phyloP scores from a whole-genome alignment of 306 rosid genomes.

The Sesbania bispinosa region DNA sequence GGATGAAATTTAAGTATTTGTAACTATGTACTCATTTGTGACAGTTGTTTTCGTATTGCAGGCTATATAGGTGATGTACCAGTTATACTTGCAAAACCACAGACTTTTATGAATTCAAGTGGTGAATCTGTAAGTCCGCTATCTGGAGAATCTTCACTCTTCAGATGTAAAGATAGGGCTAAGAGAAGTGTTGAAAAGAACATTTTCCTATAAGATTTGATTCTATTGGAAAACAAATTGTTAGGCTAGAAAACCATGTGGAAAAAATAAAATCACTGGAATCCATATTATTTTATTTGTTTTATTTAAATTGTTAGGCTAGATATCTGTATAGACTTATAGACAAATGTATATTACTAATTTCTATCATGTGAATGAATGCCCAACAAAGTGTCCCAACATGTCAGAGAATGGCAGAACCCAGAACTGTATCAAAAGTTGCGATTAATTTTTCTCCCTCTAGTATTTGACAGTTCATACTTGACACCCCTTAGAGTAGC shows the following conservation, averaged over 20 bases:
- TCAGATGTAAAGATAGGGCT: conserved; percentile 11
- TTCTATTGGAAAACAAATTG: background rate
- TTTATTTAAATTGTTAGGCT: background rate
- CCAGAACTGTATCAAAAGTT: no score
- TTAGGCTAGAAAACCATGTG: background rate
- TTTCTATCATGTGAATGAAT: background rate
- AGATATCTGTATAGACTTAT: background rate
- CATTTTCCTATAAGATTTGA: background rate
- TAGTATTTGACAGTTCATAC: background rate
- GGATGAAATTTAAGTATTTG: background rate
- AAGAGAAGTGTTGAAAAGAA: background rate
- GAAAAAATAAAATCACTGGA: background rate
- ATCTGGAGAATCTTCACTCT: conserved; percentile 27
- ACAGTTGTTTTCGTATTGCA: conserved; percentile 33
- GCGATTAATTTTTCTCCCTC: background rate
- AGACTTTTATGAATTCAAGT: conserved; percentile 88
- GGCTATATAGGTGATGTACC: conserved; percentile 81
- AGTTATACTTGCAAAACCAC: conserved; percentile 84
- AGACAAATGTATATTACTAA: background rate
- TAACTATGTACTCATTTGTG: background rate
- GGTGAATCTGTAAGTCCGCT: conserved; percentile 95
- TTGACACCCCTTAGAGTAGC: background rate
- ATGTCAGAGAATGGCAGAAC: background rate
- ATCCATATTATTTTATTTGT: background rate
- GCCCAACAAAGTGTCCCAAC: background rate